Evolutionary conservation across 1,139 yeast genomes (phyloP), one percentile per base, ranked within the genome.

Genomic region (Suhomyces terraborum): DNA sequence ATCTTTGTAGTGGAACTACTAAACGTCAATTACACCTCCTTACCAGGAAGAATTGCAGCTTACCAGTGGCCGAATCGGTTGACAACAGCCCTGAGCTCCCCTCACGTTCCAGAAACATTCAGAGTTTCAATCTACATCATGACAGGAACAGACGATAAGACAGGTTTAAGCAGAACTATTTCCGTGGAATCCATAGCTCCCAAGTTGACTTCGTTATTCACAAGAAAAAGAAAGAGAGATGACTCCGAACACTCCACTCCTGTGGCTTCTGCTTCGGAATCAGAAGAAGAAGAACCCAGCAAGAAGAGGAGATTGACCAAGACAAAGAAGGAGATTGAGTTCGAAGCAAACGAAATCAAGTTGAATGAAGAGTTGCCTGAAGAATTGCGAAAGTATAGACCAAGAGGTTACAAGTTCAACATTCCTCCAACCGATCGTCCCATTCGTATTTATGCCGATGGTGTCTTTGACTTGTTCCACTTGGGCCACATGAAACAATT

Each of bases 401-500:
- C 95, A 8, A 60, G 59, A 20, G 95, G 95, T 0, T 83, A 59
- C 61, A 66, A 67, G 51, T 80, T 93, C 64, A 88, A 88, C 53
- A 53, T 83, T 20, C 98, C 98, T 3, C 95, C 97, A 1, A 69
- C 65, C 10, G 95, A 85, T 59, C 75, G 97, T 46, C 93, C 96
- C 1, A 82, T 93, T 27, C 77, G 98, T 48, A 79, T 93, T 18
- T 93, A 93, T 59, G 98, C 98, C 5, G 98, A 93, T 64, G 98
- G 98, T 36, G 97, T 93, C 17, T 93, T 93, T 69, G 98, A 93
- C 66, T 72, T 93, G 51, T 93, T 93, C 67, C 98, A 93, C 64
- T 66, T 93, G 58, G 98, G 98, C 18, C 98, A 93, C 62, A 93
- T 93, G 98, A 82, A 88, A 57, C 98, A 93, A 62, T 73, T 93